phyloP scores from a whole-genome alignment of 306 rosid genomes.

The Gillenia trifoliata region DNA sequence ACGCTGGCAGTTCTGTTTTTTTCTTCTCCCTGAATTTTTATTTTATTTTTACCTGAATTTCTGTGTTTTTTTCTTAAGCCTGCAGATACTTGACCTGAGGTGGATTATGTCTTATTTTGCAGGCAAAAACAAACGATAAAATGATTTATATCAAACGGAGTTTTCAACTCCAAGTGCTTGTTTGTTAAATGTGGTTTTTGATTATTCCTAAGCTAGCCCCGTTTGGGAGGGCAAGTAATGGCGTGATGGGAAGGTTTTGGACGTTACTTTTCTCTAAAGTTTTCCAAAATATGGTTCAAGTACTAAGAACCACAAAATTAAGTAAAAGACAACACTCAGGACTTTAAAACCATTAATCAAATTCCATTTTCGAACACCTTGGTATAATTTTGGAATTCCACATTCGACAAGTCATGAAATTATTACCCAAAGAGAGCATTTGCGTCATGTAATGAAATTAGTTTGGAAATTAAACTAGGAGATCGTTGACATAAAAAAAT shows the following conservation, averaged over 20 bases:
- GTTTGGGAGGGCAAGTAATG: not conserved
- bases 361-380: not conserved
- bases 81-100: not conserved
- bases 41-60: too few relatives aligned
- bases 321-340: too few relatives aligned
- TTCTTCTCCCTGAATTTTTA: not conserved
- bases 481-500: too few relatives aligned
- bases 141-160: not conserved
- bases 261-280: not conserved
- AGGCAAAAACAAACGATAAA: not conserved
- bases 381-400: not conserved
- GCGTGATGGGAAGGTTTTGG: conserved; percentile 4
- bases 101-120: not conserved
- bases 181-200: not conserved
- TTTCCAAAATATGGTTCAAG: not conserved
- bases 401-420: not conserved
- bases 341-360: not conserved
- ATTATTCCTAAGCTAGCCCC: not conserved
- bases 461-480: not conserved
- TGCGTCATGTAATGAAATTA: not conserved
- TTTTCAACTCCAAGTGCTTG: not conserved
- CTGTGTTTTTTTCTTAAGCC: not conserved
- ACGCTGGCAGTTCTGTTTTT: not conserved
- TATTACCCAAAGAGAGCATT: too few relatives aligned
- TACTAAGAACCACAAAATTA: not conserved